phyloP scores from a whole-genome alignment of 768 basidiomycete genomes.

The Suillus ampliporus region DNA sequence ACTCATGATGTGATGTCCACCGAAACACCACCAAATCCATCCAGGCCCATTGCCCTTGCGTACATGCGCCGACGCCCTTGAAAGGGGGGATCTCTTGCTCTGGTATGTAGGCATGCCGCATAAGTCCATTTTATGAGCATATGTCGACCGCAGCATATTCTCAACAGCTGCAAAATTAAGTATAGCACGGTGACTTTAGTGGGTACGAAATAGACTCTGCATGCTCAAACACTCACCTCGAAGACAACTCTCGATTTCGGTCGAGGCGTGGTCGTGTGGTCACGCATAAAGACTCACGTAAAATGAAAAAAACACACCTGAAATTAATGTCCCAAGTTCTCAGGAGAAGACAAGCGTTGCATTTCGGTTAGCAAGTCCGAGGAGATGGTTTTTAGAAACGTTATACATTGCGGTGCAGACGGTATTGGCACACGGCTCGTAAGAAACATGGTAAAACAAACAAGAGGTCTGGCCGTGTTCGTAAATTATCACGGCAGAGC shows the following conservation, averaged over 20 bases:
- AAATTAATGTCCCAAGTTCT: not conserved
- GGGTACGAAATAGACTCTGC: not conserved
- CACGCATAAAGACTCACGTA: not conserved
- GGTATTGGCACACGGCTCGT: not conserved
- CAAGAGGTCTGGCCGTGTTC: conserved; percentile 2
- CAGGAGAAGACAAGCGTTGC: not conserved
- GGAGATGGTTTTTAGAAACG: conserved; percentile 1
- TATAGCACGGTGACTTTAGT: not conserved
- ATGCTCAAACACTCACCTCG: not conserved
- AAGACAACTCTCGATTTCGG: not conserved
- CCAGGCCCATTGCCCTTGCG: not conserved
- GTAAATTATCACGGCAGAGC: conserved; percentile 9
- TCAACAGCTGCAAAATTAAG: not conserved
- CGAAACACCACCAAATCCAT: too few species aligned
- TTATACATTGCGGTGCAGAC: not conserved
- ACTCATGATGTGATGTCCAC: too few species aligned
- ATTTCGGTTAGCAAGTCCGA: not conserved
- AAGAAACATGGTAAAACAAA: conserved; percentile 5
- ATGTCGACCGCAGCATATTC: not conserved
- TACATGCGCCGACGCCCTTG: too few species aligned
- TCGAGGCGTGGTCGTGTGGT: not conserved
- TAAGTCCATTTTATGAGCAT: not conserved
- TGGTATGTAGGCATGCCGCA: too few species aligned
- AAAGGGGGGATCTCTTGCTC: not conserved
- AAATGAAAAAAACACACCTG: not conserved